Base-by-base conservation (phyloP, 2,329 filamentous ascomycete species). In the Parascedosporium putredinis region DNA sequence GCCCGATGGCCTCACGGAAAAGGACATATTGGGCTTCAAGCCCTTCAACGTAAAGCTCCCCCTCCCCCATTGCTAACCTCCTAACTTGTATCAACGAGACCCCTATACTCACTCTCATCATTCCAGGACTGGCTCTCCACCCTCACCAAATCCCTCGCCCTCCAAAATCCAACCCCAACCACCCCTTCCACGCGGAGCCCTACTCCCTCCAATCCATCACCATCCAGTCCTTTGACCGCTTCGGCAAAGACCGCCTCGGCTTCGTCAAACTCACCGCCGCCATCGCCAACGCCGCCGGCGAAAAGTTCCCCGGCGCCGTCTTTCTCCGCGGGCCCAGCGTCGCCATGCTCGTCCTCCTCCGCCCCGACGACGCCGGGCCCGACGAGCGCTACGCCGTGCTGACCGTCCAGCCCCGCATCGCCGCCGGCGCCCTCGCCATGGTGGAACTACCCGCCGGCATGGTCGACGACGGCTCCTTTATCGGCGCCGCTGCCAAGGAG, bases 291-390 rank as follows among this genome's bases (percentile, higher is more conserved):
- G 51, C 54, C 1, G 63, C 64, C 0, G 71, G 70, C 50, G 73
- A 78, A 54, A 60, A 56, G 1, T 67, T 83, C 0, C 76, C 79
- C 0, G 77, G 75, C 4, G 65, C 66, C 2, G 67, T 78, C 0
- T 76, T 83, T 52, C 67, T 83, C 2, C 72, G 79, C 33, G 79
- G 79, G 0, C 72, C 76, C n/a, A 75, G 72, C 57, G 78, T 83
- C 40, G 78, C 71, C 22, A 77, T 83, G 72, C 69, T 83, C 7
- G 69, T 79, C 24, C 69, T 78, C 57, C 67, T 79, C 6, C 56
- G 76, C 6, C 77, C 77, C 0, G 72, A 78, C 45, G 76, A 80
- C 57, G 62, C 56, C 1, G 45, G 24, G 14, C 33, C 45, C 31
- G 45, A 33, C 1, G 75, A 81, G 63, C 70, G 75, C 49, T 73